Evolutionary conservation across 163 green algal genomes (phyloP).

Genomic region (Scenedesmus sp.): DNA sequence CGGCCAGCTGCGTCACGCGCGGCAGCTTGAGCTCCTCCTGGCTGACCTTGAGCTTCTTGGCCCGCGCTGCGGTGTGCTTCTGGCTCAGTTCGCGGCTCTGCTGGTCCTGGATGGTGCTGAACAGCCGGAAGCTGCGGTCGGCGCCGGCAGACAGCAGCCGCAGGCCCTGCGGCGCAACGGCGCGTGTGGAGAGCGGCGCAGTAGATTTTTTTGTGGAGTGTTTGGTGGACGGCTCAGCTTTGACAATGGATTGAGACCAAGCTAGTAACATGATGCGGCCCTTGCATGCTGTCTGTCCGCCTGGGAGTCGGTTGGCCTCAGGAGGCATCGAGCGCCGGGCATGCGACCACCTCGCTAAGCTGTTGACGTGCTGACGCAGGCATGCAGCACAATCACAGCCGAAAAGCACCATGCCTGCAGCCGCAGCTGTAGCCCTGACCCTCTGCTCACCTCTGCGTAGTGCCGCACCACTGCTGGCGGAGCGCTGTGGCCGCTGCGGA

Average conservation of each 20-base stretch:
- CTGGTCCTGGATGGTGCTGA: constrained; percentile 91
- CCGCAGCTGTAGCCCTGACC: not conserved
- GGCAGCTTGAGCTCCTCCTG: constrained; percentile 88
- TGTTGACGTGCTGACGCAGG: no score
- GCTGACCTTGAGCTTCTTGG: constrained; percentile 76
- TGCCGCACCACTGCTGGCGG: constrained; percentile 79
- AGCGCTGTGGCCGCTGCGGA: constrained; percentile 89
- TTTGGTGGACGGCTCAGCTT: no score
- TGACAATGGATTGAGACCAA: not conserved
- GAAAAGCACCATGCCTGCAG: not conserved
- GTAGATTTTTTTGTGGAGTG: no score
- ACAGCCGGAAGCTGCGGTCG: constrained; percentile 93
- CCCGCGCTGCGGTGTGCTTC: constrained; percentile 69
- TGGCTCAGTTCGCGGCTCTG: constrained; percentile 95
- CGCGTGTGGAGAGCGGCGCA: no score
- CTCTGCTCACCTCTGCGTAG: constrained; percentile 64
- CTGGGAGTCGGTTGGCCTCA: not conserved
- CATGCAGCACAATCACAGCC: not conserved
- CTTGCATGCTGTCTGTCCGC: not conserved
- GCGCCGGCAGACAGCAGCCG: constrained; percentile 83
- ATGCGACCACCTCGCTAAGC: not conserved
- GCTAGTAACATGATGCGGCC: not conserved
- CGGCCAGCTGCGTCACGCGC: constrained; percentile 74
- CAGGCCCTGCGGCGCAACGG: constrained; percentile 59
- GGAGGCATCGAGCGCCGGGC: no score